These are phyloP conservation scores for Marchantia paleacea DNA, from an alignment of 225 moss, liverwort and hornwort genomes.

Conservation along the genomic window DNA sequence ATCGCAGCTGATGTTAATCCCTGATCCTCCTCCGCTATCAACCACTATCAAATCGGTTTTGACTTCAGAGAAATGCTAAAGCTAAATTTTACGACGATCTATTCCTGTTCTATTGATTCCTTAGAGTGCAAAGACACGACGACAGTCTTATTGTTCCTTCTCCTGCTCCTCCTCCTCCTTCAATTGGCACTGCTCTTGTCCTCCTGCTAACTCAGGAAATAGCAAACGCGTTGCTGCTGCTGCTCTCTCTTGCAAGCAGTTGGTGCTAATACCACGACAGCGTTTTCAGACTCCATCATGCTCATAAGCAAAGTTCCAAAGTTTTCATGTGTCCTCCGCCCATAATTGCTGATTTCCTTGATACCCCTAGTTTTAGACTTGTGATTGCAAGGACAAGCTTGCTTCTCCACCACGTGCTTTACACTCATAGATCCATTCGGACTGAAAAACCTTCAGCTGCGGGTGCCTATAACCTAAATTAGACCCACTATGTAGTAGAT, in stretches of 20 bases:
- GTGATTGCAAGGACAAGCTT: background rate
- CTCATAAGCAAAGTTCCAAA: background rate
- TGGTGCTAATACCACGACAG: background rate
- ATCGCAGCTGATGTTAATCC: conserved; percentile 1
- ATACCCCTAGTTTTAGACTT: background rate
- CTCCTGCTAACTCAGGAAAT: background rate
- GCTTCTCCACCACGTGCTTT: background rate
- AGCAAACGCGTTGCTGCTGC: background rate
- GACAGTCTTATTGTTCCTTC: background rate
- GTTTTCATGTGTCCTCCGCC: background rate
- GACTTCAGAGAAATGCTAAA: background rate
- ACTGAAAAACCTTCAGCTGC: no score
- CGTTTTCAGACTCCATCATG: background rate
- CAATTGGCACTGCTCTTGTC: background rate
- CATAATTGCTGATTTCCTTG: background rate
- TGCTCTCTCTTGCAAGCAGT: background rate
- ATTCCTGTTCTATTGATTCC: background rate
- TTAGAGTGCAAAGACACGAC: background rate
- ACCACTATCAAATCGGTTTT: background rate
- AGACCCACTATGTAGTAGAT: no score
- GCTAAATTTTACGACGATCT: background rate
- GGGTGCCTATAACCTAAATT: background rate
- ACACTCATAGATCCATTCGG: background rate
- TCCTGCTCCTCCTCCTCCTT: background rate
- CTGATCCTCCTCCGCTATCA: no score